Evolutionary conservation across 257 asterid species (phyloP).

Genomic region (Dorcoceras hygrometricum): DNA sequence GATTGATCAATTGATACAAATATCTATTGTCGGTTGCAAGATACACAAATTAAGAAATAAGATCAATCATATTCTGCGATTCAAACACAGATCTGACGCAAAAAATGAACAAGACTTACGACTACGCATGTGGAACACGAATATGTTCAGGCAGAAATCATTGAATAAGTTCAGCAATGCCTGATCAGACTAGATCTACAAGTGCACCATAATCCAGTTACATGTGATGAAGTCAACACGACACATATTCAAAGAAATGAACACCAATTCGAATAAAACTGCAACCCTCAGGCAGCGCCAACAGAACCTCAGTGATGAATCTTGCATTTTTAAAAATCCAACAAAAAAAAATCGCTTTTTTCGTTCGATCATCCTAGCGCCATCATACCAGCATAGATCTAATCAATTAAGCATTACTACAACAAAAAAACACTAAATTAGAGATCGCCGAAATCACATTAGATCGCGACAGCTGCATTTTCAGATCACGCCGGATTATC

Average conservation of each 20-base stretch:
- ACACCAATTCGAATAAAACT: neutral
- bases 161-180: constrained; percentile 14
- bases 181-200: neutral
- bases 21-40: neutral
- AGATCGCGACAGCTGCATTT: neutral
- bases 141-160: neutral
- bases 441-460: neutral
- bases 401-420: neutral
- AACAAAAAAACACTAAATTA: neutral
- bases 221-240: neutral
- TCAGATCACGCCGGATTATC: neutral
- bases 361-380: neutral
- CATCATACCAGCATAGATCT: neutral
- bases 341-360: too few species aligned
- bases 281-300: neutral
- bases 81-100: neutral
- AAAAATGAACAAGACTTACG: neutral
- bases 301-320: neutral
- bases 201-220: neutral
- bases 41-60: too few species aligned
- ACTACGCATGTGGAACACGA: neutral
- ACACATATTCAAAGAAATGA: neutral
- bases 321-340: neutral
- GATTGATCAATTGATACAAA: neutral
- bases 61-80: neutral